Evolutionary conservation across 2,329 filamentous ascomycete species (phyloP).

Genomic region (Aspergillus hortae): DNA sequence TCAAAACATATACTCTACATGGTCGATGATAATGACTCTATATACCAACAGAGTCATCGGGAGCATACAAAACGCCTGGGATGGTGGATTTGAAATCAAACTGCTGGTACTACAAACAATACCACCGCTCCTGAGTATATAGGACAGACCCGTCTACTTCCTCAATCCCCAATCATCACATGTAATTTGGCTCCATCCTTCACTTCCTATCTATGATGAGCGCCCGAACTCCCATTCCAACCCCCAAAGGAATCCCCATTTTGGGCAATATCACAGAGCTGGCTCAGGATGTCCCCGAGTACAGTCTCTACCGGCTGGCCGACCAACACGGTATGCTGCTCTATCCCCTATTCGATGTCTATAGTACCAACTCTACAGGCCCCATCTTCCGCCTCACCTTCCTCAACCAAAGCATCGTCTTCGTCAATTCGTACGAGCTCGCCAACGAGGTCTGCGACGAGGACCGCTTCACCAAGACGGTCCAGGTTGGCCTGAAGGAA

Average conservation of each 20-base stretch:
- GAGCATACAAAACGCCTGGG: too few relatives aligned
- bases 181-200: background rate
- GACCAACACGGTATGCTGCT: conserved; percentile 59
- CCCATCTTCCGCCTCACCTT: conserved; percentile 58
- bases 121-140: too few relatives aligned
- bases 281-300: conserved; percentile 54
- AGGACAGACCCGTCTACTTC: too few relatives aligned
- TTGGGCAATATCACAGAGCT: conserved; percentile 65
- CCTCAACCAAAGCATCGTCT: conserved; percentile 44
- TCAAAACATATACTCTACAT: too few relatives aligned
- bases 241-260: conserved; percentile 61
- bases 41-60: too few relatives aligned
- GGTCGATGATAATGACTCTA: too few relatives aligned
- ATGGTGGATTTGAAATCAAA: too few relatives aligned
- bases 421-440: conserved; percentile 53
- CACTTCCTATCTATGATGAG: conserved; percentile 11
- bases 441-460: conserved; percentile 64
- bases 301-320: conserved; percentile 55
- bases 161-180: too few relatives aligned
- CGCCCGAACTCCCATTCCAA: conserved; percentile 50
- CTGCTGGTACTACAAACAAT: too few relatives aligned
- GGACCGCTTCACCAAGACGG: conserved; percentile 61
- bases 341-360: conserved; percentile 1
- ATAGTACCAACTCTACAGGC: conserved; percentile 34
- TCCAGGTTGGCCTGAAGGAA: conserved; percentile 51